Base-by-base conservation (phyloP, 176 grass and related monocot species). In the Chloris gayana region DNA sequence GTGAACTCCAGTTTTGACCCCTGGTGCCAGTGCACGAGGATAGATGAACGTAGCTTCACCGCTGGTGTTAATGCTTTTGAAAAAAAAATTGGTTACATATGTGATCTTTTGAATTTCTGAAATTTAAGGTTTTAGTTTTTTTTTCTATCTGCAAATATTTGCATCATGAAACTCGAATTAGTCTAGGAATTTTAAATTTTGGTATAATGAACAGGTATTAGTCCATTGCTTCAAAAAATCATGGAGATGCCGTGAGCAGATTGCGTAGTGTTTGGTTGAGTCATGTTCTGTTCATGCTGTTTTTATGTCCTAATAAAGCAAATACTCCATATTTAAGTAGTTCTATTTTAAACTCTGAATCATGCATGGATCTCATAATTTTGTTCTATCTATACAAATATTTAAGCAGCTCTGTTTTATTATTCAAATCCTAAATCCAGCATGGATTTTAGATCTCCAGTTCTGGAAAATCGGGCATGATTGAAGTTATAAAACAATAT, bases 321-420 rank as follows among this genome's bases (percentile, higher is more conserved):
- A n/a, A n/a, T n/a, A n/a, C n/a, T n/a, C n/a, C n/a, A 57, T 57
- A 57, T 57, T 57, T 57, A n/a, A 57, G 53, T 57, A 57, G 49
- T 15, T 53, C 5, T 9, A 57, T 58, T 58, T 58, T 10, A 24
- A 57, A 57, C 21, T 57, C 7, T 57, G 24, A 24, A 57, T 57
- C 53, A 8, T n/a, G 15, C 22, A n/a, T 57, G 21, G 53, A n/a
- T 24, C 53, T n/a, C 49, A 6, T 18, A 51, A 51, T 51, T 14
- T 51, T n/a, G 21, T 56, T 56, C 21, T 56, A n/a, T n/a, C n/a
- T n/a, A n/a, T n/a, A n/a, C n/a, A n/a, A n/a, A n/a, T 56, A 56
- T 22, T n/a, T n/a, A n/a, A n/a, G n/a, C n/a, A n/a, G n/a, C n/a
- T n/a, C n/a, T n/a, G n/a, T n/a, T n/a, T n/a, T n/a, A n/a, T 2